phyloP scores from a whole-genome alignment of 2,329 filamentous ascomycete genomes.

The Aureobasidium sp. region DNA sequence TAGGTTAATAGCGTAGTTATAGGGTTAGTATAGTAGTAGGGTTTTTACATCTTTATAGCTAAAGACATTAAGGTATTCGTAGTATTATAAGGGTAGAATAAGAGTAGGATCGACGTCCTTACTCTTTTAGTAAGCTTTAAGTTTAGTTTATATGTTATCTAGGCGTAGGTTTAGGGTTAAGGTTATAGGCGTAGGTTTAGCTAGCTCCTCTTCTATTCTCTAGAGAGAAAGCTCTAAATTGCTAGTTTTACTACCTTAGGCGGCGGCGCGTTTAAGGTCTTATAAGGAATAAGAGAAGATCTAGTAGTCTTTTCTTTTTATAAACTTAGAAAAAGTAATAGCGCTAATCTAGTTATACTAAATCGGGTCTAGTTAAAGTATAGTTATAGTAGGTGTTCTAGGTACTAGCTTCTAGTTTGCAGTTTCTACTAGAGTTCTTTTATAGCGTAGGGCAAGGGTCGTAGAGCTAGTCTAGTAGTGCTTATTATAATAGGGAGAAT shows the following conservation, averaged over 20 bases:
- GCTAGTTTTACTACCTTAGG: not conserved
- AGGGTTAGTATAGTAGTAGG: no score
- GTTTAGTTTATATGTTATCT: no score
- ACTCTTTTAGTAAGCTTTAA: no score
- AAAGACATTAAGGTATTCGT: no score
- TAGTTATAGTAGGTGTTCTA: not conserved
- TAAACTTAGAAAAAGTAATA: not conserved
- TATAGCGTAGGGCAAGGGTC: not conserved
- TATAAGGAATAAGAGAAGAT: not conserved
- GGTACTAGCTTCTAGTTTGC: not conserved
- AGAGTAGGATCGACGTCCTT: no score
- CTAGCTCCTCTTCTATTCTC: no score
- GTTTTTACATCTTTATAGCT: no score
- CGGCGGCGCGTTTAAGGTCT: not conserved
- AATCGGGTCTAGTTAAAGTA: not conserved
- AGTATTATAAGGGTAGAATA: no score
- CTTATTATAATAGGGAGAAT: not conserved
- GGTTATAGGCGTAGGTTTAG: no score
- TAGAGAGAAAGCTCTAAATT: not conserved
- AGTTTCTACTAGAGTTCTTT: not conserved
- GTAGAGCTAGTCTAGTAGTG: not conserved
- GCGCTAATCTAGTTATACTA: not conserved
- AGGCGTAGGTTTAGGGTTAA: no score
- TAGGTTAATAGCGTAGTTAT: no score
- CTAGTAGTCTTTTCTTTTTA: not conserved